These are phyloP conservation scores for Pseudocercospora fijiensis DNA, from an alignment of 2,329 filamentous ascomycete genomes.

Conservation along the genomic window DNA sequence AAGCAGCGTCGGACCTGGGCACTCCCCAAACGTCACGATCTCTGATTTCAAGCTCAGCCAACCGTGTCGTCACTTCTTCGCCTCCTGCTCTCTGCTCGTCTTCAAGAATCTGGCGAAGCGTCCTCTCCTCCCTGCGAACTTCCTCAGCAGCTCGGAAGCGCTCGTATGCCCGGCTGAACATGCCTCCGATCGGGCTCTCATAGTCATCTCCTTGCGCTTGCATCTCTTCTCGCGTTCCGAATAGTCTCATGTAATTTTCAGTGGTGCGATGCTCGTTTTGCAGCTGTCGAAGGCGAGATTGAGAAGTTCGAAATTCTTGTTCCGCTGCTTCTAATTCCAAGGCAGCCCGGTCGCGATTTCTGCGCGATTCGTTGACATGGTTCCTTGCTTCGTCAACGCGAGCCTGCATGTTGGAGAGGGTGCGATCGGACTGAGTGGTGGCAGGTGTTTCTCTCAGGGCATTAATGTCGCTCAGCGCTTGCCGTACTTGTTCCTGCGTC, in stretches of 20 bases:
- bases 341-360: slow-evolving; percentile 37
- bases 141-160: slow-evolving; percentile 47
- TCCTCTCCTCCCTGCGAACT: slow-evolving; percentile 37
- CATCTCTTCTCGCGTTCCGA: slow-evolving; percentile 50
- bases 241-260: slow-evolving; percentile 44
- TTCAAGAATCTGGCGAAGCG: slow-evolving; percentile 35
- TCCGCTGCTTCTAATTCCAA: slow-evolving; percentile 38
- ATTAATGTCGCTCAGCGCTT: slow-evolving; percentile 29
- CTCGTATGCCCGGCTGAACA: slow-evolving; percentile 48
- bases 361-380: slow-evolving; percentile 36
- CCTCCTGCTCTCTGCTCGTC: slow-evolving; percentile 32
- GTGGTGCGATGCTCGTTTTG: slow-evolving; percentile 39
- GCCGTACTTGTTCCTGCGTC: slow-evolving; percentile 25
- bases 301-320: slow-evolving; percentile 35
- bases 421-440: slow-evolving; percentile 28
- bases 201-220: slow-evolving; percentile 48
- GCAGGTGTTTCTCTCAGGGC: slow-evolving; percentile 17
- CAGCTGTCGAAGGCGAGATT: slow-evolving; percentile 36
- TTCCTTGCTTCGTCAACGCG: slow-evolving; percentile 36
- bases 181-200: slow-evolving; percentile 49
- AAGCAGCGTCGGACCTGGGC: slow-evolving; percentile 18
- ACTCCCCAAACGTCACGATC: slow-evolving; percentile 38
- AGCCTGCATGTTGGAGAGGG: slow-evolving; percentile 31
- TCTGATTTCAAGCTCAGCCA: slow-evolving; percentile 27
- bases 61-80: slow-evolving; percentile 21